Base-by-base conservation (phyloP, 352 stramenopile genomes). In the Ophiocytium majus region DNA sequence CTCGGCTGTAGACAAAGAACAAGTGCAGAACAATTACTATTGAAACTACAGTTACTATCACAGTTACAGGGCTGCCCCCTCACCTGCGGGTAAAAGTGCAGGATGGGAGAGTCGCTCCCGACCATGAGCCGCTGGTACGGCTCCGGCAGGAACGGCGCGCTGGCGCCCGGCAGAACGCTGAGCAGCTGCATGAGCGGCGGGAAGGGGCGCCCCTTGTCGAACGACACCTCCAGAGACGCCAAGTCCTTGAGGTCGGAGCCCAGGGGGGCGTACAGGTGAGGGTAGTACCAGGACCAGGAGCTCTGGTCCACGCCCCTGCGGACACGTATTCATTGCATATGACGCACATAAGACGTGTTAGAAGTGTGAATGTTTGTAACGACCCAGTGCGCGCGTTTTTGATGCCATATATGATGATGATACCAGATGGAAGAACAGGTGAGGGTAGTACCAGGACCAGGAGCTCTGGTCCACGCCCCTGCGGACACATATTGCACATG, bases 401-500 rank as follows among this genome's bases (percentile, higher is more conserved):
- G n/a, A n/a, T n/a, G n/a, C n/a, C n/a, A n/a, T n/a, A n/a, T n/a
- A n/a, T n/a, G n/a, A n/a, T n/a, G n/a, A n/a, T n/a, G n/a, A n/a
- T n/a, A n/a, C n/a, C n/a, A n/a, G n/a, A n/a, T n/a, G n/a, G n/a
- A n/a, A n/a, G n/a, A n/a, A 99, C 84, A 99, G 93, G 86, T 98
- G 97, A 9, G 97, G 97, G 87, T 99, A 99, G 89, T 97, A 99
- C 97, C 97, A 99, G 37, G 93, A 92, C 97, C 97, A 99, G 5
- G 93, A 98, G 49, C 91, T 92, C 76, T 64, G 80, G 23, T 76
- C 75, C 28, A 86, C 80, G 75, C 75, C 75, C 10, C 92, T 89
- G 91, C 99, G 98, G 86, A n/a, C n/a, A n/a, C n/a, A n/a, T n/a
- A n/a, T n/a, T n/a, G n/a, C n/a, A n/a, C n/a, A n/a, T n/a, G n/a